Conservation (phyloP, 2,329 filamentous ascomycete genomes). For the Paecilomyces fulvus region DNA sequence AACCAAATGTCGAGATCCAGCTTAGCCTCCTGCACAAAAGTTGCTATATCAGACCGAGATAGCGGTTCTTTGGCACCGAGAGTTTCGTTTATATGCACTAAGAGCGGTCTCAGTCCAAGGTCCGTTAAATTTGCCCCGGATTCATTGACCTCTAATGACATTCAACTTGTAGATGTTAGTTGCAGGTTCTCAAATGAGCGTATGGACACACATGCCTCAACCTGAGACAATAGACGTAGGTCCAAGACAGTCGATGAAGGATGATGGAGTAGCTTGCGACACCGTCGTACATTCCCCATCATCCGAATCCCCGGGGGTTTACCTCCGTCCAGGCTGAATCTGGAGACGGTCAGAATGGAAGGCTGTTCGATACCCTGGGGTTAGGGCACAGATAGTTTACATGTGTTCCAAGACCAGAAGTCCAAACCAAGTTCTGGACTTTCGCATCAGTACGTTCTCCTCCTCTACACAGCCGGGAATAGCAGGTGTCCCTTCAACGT, state of each 20-base stretch:
- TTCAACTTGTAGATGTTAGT: not conserved
- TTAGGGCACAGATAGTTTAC: conserved; percentile 5
- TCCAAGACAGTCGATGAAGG: conserved; percentile 40
- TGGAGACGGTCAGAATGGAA: conserved; percentile 4
- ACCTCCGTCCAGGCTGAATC: conserved; percentile 38
- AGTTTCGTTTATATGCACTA: conserved; percentile 30
- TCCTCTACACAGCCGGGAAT: conserved; percentile 7
- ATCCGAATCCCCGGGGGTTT: conserved; percentile 35
- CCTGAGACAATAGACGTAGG: conserved; percentile 45
- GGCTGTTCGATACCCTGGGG: not conserved
- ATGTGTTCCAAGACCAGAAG: conserved; percentile 47
- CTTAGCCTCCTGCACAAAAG: conserved; percentile 37
- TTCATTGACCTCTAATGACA: conserved; percentile 28
- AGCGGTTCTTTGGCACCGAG: conserved; percentile 17
- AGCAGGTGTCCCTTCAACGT: conserved; percentile 10
- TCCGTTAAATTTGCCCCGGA: conserved; percentile 21
- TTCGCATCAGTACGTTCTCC: conserved; percentile 33
- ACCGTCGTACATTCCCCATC: conserved; percentile 33
- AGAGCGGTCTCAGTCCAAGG: not conserved
- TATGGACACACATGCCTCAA: conserved; percentile 28
- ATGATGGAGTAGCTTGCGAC: conserved; percentile 38
- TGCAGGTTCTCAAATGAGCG: not conserved
- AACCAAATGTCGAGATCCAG: conserved; percentile 45
- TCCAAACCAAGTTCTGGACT: conserved; percentile 44
- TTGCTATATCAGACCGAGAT: conserved; percentile 29